A percentile compares a stretch with the other conserved stretches of the same genome.
Evolutionary conservation across 2,329 filamentous ascomycete genomes (phyloP).

Genomic region (Cordyceps cateniannulata): DNA sequence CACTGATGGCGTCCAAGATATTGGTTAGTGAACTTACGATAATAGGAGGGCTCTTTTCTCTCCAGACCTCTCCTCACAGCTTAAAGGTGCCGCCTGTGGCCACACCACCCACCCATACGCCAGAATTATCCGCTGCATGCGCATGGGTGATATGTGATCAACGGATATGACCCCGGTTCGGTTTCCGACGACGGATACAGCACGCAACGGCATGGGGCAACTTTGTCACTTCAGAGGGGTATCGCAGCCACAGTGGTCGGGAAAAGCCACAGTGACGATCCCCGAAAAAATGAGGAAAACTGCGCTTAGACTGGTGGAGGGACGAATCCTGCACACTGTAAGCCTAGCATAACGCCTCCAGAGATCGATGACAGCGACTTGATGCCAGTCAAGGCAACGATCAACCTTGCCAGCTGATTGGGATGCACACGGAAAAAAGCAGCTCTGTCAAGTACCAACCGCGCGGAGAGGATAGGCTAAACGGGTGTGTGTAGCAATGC

Average conservation of each 20-base stretch:
- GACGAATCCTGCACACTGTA: not conserved
- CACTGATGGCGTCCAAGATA: not conserved
- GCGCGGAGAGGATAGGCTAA: not conserved
- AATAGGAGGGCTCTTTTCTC: not conserved
- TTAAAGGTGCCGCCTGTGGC: not conserved
- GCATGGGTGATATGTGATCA: not conserved
- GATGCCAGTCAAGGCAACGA: not conserved
- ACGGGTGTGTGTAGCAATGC: not conserved
- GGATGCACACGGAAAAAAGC: not conserved
- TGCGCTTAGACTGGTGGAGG: not conserved
- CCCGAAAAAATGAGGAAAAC: slow-evolving; percentile 2
- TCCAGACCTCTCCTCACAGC: not conserved
- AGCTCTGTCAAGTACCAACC: not conserved
- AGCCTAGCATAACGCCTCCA: not conserved
- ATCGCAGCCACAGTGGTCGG: not conserved
- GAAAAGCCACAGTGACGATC: not conserved
- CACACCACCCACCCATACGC: not conserved
- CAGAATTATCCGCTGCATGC: not conserved
- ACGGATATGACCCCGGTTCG: not conserved
- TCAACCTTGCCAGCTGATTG: not conserved
- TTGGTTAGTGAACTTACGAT: not conserved
- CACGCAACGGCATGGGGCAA: not conserved
- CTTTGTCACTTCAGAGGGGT: not conserved
- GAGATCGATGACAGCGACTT: not conserved
- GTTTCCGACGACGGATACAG: not conserved